Percentiles rank a stretch among this genome's conserved stretches.
phyloP scores from a whole-genome alignment of 1,284 basidiomycete species.

The Ganoderma sp. region DNA sequence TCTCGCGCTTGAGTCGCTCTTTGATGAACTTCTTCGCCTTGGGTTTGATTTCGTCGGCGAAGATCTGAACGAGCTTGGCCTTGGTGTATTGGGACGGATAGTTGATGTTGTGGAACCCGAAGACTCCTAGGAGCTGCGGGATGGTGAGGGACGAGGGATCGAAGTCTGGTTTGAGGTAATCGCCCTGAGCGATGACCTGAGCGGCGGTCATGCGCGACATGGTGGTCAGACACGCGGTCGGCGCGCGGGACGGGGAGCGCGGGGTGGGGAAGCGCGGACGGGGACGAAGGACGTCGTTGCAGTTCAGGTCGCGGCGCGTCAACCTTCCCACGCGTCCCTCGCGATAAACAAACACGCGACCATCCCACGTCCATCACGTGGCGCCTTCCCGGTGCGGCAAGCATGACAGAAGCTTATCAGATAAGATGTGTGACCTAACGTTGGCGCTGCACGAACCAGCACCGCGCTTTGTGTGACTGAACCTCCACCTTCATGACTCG shows the following conservation, averaged over 20 bases:
- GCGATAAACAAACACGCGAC: constrained; percentile 33
- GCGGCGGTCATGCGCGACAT: constrained; percentile 78
- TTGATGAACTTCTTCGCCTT: constrained; percentile 66
- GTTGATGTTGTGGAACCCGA: constrained; percentile 82
- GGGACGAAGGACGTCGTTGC: constrained; percentile 28
- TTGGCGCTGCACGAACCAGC: background rate
- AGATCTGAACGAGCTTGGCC: constrained; percentile 81
- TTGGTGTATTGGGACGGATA: constrained; percentile 87
- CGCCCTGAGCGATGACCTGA: constrained; percentile 72
- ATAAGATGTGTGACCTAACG: background rate
- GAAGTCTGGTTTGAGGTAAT: constrained; percentile 87
- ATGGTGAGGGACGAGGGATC: constrained; percentile 82
- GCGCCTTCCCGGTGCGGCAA: too few species aligned
- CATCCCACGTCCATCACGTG: constrained; percentile 22
- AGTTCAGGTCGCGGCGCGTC: constrained; percentile 35
- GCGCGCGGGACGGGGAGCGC: constrained; percentile 35
- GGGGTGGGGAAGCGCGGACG: constrained; percentile 21
- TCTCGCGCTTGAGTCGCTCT: constrained; percentile 68
- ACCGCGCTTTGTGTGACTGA: background rate
- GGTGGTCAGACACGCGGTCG: constrained; percentile 34
- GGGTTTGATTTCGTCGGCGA: constrained; percentile 77
- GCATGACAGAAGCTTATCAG: constrained; percentile 3
- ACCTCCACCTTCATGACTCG: background rate
- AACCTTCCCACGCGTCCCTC: constrained; percentile 34
- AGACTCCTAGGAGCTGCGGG: constrained; percentile 79